Percentiles rank a stretch among this genome's conserved stretches.
These are phyloP conservation scores for Camelina hispida DNA, from an alignment of 345 rosid genomes.

Conservation along the genomic window DNA sequence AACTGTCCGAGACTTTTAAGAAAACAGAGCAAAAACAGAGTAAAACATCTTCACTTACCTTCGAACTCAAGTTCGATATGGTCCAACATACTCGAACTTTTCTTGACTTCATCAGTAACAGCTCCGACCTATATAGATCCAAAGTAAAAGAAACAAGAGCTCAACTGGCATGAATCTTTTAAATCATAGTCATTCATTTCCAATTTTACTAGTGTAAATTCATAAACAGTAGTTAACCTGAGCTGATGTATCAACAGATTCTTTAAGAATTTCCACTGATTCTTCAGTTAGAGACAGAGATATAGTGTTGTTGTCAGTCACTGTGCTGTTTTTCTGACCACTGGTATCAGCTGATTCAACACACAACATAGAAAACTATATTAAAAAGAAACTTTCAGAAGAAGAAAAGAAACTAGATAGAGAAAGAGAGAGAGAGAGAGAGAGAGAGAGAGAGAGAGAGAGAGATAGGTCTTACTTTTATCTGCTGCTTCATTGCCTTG, in stretches of 20 bases:
- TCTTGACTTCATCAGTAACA: conserved; percentile 42
- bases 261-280: conserved; percentile 16
- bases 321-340: conserved; percentile 42
- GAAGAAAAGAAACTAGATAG: background rate
- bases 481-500: conserved; percentile 36
- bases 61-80: conserved; percentile 40
- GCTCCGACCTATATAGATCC: conserved; percentile 42
- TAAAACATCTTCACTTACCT: conserved; percentile 22
- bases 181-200: background rate
- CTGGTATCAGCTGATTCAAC: conserved; percentile 36
- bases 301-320: conserved; percentile 36
- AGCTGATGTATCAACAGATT: conserved; percentile 32
- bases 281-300: conserved; percentile 43
- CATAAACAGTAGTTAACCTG: conserved; percentile 27
- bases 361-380: conserved; percentile 23
- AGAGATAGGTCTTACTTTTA: conserved; percentile 29
- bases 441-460: background rate
- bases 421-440: background rate
- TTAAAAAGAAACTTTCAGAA: background rate
- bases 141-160: background rate
- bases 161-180: background rate
- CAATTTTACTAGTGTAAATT: background rate
- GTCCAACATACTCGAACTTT: conserved; percentile 41
- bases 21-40: conserved; percentile 31
- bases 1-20: background rate